A percentile compares a stretch with the other conserved stretches of the same genome.
These are phyloP conservation scores for Periconia macrospinosa DNA, from an alignment of 2,329 filamentous ascomycete genomes.

Conservation along the genomic window DNA sequence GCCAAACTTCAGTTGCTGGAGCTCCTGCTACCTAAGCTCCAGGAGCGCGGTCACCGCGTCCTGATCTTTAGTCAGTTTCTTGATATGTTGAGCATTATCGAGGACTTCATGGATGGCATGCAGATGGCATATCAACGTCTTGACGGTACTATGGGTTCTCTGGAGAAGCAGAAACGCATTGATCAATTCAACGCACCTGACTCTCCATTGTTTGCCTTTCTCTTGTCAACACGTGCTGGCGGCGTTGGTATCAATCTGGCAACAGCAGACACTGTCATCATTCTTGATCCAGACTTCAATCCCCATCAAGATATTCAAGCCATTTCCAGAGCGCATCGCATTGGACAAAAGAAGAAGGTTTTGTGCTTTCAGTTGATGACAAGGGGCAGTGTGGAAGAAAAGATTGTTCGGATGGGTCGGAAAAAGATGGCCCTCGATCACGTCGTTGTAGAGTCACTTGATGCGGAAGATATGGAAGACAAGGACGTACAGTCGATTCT, in stretches of 20 bases:
- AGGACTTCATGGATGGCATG: constrained; percentile 84
- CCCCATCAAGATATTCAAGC: constrained; percentile 98
- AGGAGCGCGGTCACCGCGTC: constrained; percentile 83
- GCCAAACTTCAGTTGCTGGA: constrained; percentile 84
- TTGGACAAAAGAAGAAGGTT: constrained; percentile 94
- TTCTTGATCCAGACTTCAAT: constrained; percentile 96
- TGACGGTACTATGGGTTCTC: constrained; percentile 77
- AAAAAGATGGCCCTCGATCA: constrained; percentile 97
- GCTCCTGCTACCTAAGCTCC: constrained; percentile 82
- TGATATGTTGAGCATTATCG: constrained; percentile 80
- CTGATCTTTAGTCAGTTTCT: constrained; percentile 97
- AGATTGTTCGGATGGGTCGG: constrained; percentile 92
- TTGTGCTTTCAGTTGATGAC: constrained; percentile 95
- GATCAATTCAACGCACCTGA: constrained; percentile 88
- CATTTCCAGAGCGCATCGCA: constrained; percentile 89
- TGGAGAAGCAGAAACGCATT: constrained; percentile 92
- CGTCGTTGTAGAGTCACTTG: constrained; percentile 89
- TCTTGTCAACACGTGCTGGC: constrained; percentile 90
- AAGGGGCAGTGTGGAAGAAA: constrained; percentile 85
- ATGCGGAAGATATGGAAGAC: constrained; percentile 75
- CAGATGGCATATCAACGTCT: constrained; percentile 75
- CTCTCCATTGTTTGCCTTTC: constrained; percentile 83
- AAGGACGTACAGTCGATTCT: constrained; percentile 86
- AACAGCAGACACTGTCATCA: constrained; percentile 96
- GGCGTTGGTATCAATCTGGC: constrained; percentile 98